phyloP scores from a whole-genome alignment of 305 asterid genomes.

The Fraxinus baroniana region DNA sequence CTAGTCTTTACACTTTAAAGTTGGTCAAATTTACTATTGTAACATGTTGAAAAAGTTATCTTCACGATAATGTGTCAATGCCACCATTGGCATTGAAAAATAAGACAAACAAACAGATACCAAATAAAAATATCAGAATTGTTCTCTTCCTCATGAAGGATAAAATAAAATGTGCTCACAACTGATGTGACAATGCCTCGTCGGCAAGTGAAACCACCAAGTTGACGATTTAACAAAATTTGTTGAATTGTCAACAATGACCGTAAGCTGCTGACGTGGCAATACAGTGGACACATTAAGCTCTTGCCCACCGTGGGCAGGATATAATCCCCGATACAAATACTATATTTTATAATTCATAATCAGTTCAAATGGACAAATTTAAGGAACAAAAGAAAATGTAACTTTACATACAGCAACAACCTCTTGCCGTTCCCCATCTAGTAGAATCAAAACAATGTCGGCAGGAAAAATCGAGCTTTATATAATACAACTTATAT shows the following conservation, averaged over 20 bases:
- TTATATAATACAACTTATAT: not conserved
- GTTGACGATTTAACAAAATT: no score
- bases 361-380: not conserved
- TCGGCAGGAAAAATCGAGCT: not conserved
- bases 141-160: no score
- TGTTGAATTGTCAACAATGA: no score
- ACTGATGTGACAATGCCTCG: no score
- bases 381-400: not conserved
- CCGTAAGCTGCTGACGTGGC: no score
- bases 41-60: not conserved
- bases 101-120: not conserved
- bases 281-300: no score
- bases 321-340: not conserved
- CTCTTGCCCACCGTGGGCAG: no score
- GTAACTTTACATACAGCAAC: not conserved
- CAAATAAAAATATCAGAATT: no score
- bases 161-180: no score
- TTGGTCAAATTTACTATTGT: not conserved
- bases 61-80: not conserved
- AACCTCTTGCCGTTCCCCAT: not conserved
- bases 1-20: not conserved
- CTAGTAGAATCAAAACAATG: not conserved
- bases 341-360: not conserved
- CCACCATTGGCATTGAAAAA: not conserved
- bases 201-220: no score